Conservation (phyloP, 1,284 basidiomycete genomes). For the Prillingera fragicola region DNA sequence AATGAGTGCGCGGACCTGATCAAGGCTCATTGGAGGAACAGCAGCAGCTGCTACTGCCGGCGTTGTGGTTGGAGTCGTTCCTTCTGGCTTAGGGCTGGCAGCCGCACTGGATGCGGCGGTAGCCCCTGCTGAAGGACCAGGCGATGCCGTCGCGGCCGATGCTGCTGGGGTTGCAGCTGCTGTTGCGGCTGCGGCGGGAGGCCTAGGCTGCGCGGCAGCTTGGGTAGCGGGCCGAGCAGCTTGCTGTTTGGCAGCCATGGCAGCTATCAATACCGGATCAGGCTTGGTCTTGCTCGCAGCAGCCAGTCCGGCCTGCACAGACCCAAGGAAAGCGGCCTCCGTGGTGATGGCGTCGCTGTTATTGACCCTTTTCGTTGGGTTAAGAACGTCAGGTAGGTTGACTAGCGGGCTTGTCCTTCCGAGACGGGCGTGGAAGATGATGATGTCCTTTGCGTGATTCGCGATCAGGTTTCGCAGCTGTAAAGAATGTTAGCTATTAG, state of each 20-base stretch:
- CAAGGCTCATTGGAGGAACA: conserved; percentile 6
- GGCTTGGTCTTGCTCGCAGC: conserved; percentile 9
- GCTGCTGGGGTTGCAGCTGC: not conserved
- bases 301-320: conserved; percentile 9
- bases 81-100: too few relatives aligned
- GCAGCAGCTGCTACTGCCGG: not conserved
- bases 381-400: conserved; percentile 21
- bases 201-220: not conserved
- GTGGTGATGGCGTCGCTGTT: conserved; percentile 14
- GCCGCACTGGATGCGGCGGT: not conserved
- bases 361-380: conserved; percentile 17
- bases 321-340: conserved; percentile 12
- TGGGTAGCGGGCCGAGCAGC: not conserved
- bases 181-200: not conserved
- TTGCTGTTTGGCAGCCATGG: conserved; percentile 5
- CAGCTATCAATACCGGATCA: conserved; percentile 12
- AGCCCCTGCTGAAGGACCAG: too few relatives aligned
- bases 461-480: conserved; percentile 19
- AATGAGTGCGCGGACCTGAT: conserved; percentile 11
- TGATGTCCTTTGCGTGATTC: conserved; percentile 19
- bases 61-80: not conserved
- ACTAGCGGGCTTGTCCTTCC: conserved; percentile 15
- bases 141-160: too few relatives aligned
- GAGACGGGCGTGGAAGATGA: conserved; percentile 21
- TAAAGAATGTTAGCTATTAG: not conserved